Base-by-base conservation (phyloP, 2,329 filamentous ascomycete species). In the Metarhizium sp. region DNA sequence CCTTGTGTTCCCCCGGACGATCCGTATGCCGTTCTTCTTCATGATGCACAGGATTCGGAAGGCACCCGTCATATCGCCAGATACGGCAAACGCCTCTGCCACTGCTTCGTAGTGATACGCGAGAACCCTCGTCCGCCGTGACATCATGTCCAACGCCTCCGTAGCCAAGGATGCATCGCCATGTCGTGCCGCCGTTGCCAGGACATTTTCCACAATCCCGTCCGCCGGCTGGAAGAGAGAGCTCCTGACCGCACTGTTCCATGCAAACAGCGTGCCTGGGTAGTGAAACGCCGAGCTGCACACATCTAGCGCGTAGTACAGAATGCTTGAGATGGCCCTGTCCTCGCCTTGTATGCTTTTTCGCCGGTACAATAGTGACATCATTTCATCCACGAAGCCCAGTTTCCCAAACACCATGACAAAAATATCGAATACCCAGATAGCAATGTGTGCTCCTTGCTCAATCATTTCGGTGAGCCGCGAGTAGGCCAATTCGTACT, bases 371-470 rank as follows among this genome's bases (percentile, higher is more conserved):
- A 94, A 76, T 30, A 96, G 71, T 48, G 79, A 74, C 57, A 92
- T 75, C 13, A 90, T 85, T 65, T 94, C 90, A 54, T 94, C 88
- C 38, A 91, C 74, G 66, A 94, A 91, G 6, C 82, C 81, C 46
- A 81, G 75, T 57, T 88, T 84, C 48, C 84, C 84, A 46, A 96
- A 79, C 20, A 81, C 81, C 65, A 88, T 88, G 55, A 91, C 78
- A 53, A 92, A 84, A 57, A 92, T 79, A 63, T 92, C 87, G 64
- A 86, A 86, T 7, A 96, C 75, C 91, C 91, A 96, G 0, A 75
- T 65, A 34, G 86, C 78, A 4, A 92, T 71, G 2, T 62, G 63
- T 1, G 81, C 73, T 2, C 76, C 74, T 51, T 80, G 75, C 52
- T 75, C 71, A 46, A 82, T 73, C 78, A 96, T 82, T 25, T 79